These are phyloP conservation scores for Ogataea nonfermentans DNA, from an alignment of 805 yeast genomes.

Conservation along the genomic window DNA sequence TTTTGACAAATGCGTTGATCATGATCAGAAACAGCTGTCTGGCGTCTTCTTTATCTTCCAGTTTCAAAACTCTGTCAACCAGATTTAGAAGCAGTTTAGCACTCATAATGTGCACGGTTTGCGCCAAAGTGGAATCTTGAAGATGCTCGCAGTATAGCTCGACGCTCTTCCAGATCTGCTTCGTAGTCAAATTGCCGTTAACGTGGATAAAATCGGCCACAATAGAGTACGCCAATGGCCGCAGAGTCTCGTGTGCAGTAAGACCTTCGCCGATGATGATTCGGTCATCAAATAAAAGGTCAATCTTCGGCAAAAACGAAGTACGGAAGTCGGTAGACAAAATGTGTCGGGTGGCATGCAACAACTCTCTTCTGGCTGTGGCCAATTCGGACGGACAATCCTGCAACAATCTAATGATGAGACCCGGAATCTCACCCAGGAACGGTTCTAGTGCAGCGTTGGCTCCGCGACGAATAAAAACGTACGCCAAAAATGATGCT, in stretches of 20 bases:
- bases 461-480: conserved; percentile 81
- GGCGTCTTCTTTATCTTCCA: conserved; percentile 79
- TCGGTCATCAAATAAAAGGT: conserved; percentile 78
- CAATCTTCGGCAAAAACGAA: conserved; percentile 81
- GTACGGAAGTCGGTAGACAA: conserved; percentile 83
- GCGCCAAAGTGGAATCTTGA: conserved; percentile 76
- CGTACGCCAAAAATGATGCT: conserved; percentile 90
- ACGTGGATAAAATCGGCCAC: conserved; percentile 96
- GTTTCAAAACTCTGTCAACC: conserved; percentile 81
- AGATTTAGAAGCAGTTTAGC: conserved; percentile 84
- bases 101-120: conserved; percentile 94
- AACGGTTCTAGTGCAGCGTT: conserved; percentile 58
- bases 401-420: conserved; percentile 79
- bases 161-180: conserved; percentile 86
- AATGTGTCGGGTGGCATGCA: conserved; percentile 95
- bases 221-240: conserved; percentile 92
- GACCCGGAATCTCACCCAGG: conserved; percentile 73
- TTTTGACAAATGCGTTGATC: conserved; percentile 80
- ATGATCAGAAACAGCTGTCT: conserved; percentile 82
- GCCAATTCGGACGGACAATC: conserved; percentile 95
- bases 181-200: conserved; percentile 74
- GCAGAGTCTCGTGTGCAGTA: conserved; percentile 82
- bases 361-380: conserved; percentile 84
- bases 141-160: conserved; percentile 75
- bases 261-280: conserved; percentile 90